Evolutionary conservation across 805 yeast species (phyloP).

Genomic region (Candida loeiensis): DNA sequence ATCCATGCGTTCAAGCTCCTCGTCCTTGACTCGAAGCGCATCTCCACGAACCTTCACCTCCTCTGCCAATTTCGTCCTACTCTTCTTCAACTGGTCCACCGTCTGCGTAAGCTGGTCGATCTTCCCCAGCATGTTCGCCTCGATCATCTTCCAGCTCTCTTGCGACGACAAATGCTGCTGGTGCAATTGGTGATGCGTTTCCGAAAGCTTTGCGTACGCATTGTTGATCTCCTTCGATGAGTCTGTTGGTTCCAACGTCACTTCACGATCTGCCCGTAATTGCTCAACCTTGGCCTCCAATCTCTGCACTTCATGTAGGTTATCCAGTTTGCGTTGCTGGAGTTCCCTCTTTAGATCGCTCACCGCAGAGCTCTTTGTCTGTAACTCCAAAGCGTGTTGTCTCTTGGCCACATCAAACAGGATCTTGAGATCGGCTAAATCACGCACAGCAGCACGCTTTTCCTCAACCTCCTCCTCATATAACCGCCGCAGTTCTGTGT

Average conservation of each 20-base stretch:
- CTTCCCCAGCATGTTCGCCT: constrained; percentile 56
- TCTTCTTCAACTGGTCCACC: constrained; percentile 28
- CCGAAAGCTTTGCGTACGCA: constrained; percentile 39
- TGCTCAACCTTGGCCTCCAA: constrained; percentile 71
- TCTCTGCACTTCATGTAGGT: constrained; percentile 37
- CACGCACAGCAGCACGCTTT: constrained; percentile 19
- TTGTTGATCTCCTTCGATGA: neutral
- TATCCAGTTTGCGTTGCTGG: constrained; percentile 32
- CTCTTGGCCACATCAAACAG: constrained; percentile 30
- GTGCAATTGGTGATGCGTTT: constrained; percentile 56
- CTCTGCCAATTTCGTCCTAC: constrained; percentile 25
- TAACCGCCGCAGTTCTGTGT: constrained; percentile 15
- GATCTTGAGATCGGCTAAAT: constrained; percentile 29
- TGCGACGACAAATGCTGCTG: constrained; percentile 71
- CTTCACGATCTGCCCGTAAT: constrained; percentile 60
- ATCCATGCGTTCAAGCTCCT: constrained; percentile 16
- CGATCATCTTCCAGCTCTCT: constrained; percentile 80
- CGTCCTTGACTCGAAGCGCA: constrained; percentile 8
- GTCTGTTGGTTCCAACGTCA: neutral
- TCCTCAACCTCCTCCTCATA: constrained; percentile 22
- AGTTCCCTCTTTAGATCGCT: constrained; percentile 28
- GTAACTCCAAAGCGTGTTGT: constrained; percentile 31
- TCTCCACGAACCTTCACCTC: constrained; percentile 28
- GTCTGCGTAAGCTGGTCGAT: constrained; percentile 32
- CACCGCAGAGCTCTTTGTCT: constrained; percentile 31